Base-by-base conservation (phyloP, 73 alveolate species). In the Effrenium voratum region DNA sequence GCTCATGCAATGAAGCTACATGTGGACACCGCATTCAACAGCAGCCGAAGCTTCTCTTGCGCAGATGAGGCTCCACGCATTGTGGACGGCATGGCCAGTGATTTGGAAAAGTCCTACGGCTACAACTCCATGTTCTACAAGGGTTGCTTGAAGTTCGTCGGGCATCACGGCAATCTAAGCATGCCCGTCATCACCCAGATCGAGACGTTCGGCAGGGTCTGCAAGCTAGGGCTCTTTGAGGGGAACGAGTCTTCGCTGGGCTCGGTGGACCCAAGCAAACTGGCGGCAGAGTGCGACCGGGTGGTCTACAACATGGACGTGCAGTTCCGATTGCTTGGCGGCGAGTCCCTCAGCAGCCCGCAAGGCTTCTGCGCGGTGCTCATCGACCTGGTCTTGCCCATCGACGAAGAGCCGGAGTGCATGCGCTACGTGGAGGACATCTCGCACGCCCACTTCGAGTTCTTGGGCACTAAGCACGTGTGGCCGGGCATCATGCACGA, bases 351-450 rank as follows among this genome's bases (percentile, higher is more conserved):
- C 36, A 13, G 28, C 30, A 82, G 76, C 24, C 38, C 73, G 36
- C 50, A 82, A 60, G 93, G 47, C 76, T 50, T 82, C 75, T 82
- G 93, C n/a, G 93, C 93, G 36, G 93, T 82, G 32, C 32, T 82
- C 38, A 38, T 82, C 16, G 93, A 82, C 55, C 30, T 82, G 76
- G 93, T 82, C 38, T 26, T 82, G 46, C 93, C 93, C 34, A 82
- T 82, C 49, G 93, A 47, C 32, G 76, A 82, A n/a, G 93, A 82
- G 41, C 93, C 93, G 0, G 93, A 82, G 76, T 82, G 93, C 50
- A 50, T 82, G 93, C 73, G 93, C 15, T 52, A n/a, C 22, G 52
- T 82, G 15, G 93, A 82, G 49, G 93, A 82, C 34, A 36, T 82
- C 76, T n/a, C 36, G 16, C 93, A 82, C 49, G 93, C 50, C 24